phyloP scores from a whole-genome alignment of 208 protist species.

The Phytomonas sp. region DNA sequence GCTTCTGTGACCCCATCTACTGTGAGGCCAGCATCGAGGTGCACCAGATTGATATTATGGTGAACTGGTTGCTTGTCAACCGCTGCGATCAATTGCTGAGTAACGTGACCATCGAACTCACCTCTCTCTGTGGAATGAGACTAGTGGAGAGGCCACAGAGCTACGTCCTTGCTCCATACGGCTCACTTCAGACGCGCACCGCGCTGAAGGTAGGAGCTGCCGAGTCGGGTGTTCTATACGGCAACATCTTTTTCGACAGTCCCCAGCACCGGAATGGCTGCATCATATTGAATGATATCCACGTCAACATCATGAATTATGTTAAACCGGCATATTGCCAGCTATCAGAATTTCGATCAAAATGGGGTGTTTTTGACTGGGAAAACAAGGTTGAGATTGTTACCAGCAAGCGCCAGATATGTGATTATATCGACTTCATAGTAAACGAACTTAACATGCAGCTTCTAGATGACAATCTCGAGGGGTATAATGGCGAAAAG shows the following conservation, averaged over 20 bases:
- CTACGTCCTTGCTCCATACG: conserved; percentile 88
- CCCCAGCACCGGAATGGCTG: conserved; percentile 75
- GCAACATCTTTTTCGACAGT: conserved; percentile 96
- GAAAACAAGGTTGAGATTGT: conserved; percentile 96
- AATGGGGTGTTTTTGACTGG: conserved; percentile 99
- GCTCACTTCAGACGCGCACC: conserved; percentile 78
- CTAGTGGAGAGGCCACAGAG: conserved; percentile 94
- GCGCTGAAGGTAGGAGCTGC: conserved; percentile 98
- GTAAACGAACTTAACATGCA: conserved; percentile 94
- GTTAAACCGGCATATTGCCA: conserved; percentile 89
- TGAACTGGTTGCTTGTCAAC: conserved; percentile 93
- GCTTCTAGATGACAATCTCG: conserved; percentile 28
- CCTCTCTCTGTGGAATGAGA: conserved; percentile 95
- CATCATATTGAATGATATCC: conserved; percentile 95
- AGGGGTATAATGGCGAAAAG: background rate
- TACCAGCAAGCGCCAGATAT: conserved; percentile 72
- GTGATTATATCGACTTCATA: conserved; percentile 91
- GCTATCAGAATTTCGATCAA: conserved; percentile 90
- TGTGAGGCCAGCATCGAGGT: conserved; percentile 96
- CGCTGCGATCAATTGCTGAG: conserved; percentile 90
- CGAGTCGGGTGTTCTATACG: conserved; percentile 96
- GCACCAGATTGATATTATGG: conserved; percentile 96
- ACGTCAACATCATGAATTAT: conserved; percentile 99
- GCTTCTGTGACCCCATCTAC: conserved; percentile 96
- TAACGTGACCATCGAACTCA: conserved; percentile 95